Conservation (phyloP, 2,329 filamentous ascomycete genomes). For the Fusarium poae region DNA sequence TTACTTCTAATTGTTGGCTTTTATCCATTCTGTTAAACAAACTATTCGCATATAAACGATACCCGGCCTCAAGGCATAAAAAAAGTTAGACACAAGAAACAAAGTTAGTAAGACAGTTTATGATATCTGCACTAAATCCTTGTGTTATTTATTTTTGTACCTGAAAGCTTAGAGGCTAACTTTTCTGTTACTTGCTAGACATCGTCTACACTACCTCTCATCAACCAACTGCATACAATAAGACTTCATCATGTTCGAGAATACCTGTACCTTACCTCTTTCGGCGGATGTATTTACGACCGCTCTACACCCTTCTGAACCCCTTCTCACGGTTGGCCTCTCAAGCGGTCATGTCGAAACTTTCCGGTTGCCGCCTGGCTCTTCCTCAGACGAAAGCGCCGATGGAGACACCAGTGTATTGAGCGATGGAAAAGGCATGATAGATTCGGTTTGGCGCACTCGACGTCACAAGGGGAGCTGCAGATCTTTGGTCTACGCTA, state of each 20-base stretch:
- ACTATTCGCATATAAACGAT: neutral
- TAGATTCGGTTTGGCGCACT: constrained; percentile 89
- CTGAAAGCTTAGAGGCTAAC: neutral
- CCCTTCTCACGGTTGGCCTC: constrained; percentile 87
- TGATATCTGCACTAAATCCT: neutral
- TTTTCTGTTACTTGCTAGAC: neutral
- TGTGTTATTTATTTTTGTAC: neutral
- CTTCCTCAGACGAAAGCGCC: constrained; percentile 64
- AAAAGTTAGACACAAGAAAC: neutral
- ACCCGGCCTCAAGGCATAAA: neutral
- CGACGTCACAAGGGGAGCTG: constrained; percentile 95
- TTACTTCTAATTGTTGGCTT: neutral
- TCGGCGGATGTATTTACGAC: constrained; percentile 89
- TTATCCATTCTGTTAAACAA: neutral
- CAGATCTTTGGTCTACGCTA: constrained; percentile 80
- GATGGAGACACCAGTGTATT: constrained; percentile 64
- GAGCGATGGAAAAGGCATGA: constrained; percentile 76
- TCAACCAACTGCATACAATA: neutral
- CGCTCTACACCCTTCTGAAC: constrained; percentile 85
- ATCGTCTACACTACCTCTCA: neutral
- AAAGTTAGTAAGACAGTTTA: neutral
- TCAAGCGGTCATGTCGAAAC: constrained; percentile 88
- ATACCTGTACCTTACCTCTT: constrained; percentile 89
- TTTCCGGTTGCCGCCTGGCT: constrained; percentile 75
- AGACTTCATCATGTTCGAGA: constrained; percentile 80